Conservation (phyloP, 2,329 filamentous ascomycete species). For the Venturia carpophila region DNA sequence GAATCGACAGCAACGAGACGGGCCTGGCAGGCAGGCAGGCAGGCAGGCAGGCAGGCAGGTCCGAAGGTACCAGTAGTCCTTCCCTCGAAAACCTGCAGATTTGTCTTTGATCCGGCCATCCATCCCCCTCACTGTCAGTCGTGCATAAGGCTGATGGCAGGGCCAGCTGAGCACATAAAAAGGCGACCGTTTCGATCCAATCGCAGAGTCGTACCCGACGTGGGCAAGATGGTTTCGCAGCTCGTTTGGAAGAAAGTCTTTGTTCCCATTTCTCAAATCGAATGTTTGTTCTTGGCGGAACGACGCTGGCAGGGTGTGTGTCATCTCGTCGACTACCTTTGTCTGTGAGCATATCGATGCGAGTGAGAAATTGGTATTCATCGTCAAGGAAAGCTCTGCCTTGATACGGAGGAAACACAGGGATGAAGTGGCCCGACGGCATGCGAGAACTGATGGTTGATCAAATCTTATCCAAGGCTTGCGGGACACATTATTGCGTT, state of each 20-base stretch:
- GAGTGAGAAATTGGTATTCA: too few species aligned
- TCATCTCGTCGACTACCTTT: not conserved
- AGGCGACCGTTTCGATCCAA: not conserved
- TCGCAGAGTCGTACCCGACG: not conserved
- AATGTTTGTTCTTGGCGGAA: not conserved
- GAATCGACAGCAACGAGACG: not conserved
- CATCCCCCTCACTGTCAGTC: not conserved
- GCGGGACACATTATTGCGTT: not conserved
- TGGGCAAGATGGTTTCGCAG: not conserved
- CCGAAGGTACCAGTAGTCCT: not conserved
- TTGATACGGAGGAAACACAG: not conserved
- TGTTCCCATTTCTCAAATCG: not conserved
- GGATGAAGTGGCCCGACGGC: not conserved
- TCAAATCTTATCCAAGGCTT: not conserved
- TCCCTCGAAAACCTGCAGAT: not conserved
- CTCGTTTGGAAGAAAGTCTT: not conserved
- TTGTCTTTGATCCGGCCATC: too few species aligned
- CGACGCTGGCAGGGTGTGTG: not conserved
- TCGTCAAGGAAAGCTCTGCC: not conserved
- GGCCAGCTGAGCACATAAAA: not conserved
- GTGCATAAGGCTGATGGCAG: not conserved
- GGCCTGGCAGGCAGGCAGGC: not conserved
- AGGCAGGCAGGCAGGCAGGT: not conserved
- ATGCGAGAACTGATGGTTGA: not conserved
- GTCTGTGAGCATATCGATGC: not conserved